Percentiles rank a stretch among this genome's conserved stretches.
These are phyloP conservation scores for Colletotrichum sp. DNA, from an alignment of 2,329 filamentous ascomycete species.

Conservation along the genomic window DNA sequence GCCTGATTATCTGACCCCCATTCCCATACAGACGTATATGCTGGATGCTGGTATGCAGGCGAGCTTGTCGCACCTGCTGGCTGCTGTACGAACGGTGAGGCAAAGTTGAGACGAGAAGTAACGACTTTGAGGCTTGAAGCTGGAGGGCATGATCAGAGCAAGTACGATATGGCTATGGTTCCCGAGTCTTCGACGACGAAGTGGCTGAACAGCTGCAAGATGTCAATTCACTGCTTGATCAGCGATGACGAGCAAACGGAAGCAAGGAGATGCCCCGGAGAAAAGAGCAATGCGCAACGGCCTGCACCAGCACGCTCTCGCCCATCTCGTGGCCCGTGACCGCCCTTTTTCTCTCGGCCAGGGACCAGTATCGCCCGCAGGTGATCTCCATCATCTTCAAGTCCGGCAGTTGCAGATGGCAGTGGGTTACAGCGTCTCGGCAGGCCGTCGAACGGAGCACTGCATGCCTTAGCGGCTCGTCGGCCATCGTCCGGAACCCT, in stretches of 20 bases:
- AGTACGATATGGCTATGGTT: background rate
- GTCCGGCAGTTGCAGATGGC: conserved; percentile 1
- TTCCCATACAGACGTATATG: background rate
- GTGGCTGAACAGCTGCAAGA: background rate
- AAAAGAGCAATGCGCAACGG: background rate
- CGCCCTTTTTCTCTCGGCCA: background rate
- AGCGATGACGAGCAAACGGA: background rate
- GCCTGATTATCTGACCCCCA: conserved; percentile 9
- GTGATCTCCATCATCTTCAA: background rate
- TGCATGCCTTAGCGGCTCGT: background rate
- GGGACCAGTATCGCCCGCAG: conserved; percentile 8
- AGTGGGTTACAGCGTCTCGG: background rate
- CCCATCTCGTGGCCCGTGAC: background rate
- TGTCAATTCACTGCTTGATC: background rate
- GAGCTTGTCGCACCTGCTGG: background rate
- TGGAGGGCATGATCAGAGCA: background rate
- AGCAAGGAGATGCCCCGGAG: background rate
- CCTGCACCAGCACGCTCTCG: background rate
- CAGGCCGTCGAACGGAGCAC: background rate
- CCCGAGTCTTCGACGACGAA: background rate
- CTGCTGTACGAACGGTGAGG: background rate
- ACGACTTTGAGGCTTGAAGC: background rate
- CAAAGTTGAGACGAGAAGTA: background rate
- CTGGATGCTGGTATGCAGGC: background rate
- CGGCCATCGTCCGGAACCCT: background rate